These are phyloP conservation scores for Glomus cerebriforme DNA, from an alignment of 192 early-diverging fungal genomes.

Conservation along the genomic window DNA sequence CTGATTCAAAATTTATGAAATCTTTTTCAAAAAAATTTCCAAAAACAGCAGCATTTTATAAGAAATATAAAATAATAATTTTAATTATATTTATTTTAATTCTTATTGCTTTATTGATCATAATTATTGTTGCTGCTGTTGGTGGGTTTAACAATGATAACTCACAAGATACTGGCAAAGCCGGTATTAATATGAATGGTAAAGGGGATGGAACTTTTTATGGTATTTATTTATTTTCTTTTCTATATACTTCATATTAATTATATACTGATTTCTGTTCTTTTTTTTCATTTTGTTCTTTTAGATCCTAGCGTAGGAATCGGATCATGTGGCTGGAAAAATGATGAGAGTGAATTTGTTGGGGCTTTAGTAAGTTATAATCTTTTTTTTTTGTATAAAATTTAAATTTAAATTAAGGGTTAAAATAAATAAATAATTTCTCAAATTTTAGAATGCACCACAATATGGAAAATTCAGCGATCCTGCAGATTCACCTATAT, in stretches of 20 bases:
- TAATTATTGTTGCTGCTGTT: constrained; percentile 22
- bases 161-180: neutral
- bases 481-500: constrained; percentile 49
- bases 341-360: constrained; percentile 28
- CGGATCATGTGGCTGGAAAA: constrained; percentile 12
- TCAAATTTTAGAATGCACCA: constrained; percentile 24
- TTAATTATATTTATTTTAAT: constrained; percentile 6
- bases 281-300: neutral
- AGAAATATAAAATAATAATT: neutral
- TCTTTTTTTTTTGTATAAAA: neutral
- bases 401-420: neutral
- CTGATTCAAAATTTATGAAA: neutral
- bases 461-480: constrained; percentile 51
- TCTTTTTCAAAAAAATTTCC: neutral
- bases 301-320: constrained; percentile 26
- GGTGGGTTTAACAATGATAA: neutral
- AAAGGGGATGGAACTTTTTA: constrained; percentile 32
- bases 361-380: constrained; percentile 18
- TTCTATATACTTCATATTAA: neutral
- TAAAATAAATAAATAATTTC: neutral
- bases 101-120: constrained; percentile 2
- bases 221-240: neutral
- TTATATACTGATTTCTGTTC: neutral
- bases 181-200: constrained; percentile 2
- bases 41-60: neutral